These are phyloP conservation scores for Syncephalastrum sp. DNA, from an alignment of 371 early-diverging fungal genomes.

Conservation along the genomic window DNA sequence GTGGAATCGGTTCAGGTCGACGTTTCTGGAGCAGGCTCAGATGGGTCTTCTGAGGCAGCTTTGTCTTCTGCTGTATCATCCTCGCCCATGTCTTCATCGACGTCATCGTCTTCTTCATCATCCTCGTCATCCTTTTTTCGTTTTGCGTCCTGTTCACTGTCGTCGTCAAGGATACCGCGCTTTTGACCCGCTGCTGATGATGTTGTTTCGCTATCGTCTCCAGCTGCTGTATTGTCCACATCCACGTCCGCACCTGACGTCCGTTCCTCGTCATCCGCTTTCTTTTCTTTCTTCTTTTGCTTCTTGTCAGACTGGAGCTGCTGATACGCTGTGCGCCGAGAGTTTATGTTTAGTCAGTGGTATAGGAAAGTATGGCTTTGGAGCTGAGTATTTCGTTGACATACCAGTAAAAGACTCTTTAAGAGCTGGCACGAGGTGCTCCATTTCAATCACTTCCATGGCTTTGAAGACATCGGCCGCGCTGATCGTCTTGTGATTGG, in stretches of 20 bases:
- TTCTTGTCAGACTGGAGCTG: constrained; percentile 19
- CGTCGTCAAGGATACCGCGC: neutral
- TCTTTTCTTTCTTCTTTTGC: constrained; percentile 20
- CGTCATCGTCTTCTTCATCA: constrained; percentile 8
- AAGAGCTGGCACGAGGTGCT: constrained; percentile 33
- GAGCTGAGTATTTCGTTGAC: neutral
- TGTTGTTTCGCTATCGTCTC: constrained; percentile 6
- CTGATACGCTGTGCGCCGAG: constrained; percentile 6
- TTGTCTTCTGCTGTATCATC: too few species aligned
- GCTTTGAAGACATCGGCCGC: constrained; percentile 60
- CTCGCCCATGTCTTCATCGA: too few species aligned
- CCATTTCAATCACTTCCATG: constrained; percentile 54
- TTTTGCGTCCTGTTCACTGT: constrained; percentile 3
- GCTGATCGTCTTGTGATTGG: constrained; percentile 57
- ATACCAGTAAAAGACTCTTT: constrained; percentile 11
- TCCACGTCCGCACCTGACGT: neutral
- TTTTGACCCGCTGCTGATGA: neutral
- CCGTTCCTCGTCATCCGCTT: constrained; percentile 10
- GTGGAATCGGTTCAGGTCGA: too few species aligned
- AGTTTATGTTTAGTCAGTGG: neutral
- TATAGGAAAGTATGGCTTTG: neutral
- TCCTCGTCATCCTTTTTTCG: constrained; percentile 12
- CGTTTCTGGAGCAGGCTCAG: too few species aligned
- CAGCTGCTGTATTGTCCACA: neutral
- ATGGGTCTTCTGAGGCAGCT: too few species aligned